Percentiles rank a stretch among this genome's conserved stretches.
Evolutionary conservation across 2,329 filamentous ascomycete genomes (phyloP).

Genomic region (Capronia coronata): DNA sequence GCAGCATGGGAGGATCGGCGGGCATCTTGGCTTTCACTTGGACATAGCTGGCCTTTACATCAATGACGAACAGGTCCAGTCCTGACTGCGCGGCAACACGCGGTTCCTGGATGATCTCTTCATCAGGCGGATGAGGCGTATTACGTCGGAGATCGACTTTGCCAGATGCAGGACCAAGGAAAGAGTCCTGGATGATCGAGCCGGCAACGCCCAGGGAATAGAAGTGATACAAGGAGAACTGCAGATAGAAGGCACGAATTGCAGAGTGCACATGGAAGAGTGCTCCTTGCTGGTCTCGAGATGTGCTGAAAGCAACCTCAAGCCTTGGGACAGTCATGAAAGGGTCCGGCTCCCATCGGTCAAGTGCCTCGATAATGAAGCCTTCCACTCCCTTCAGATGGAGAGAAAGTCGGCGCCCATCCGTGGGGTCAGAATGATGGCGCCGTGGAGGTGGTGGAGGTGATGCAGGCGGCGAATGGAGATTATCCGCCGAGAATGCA

Average conservation of each 20-base stretch:
- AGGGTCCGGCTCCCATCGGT: constrained; percentile 76
- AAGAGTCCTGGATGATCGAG: constrained; percentile 66
- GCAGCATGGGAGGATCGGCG: constrained; percentile 80
- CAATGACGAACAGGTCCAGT: constrained; percentile 68
- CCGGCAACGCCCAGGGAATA: constrained; percentile 80
- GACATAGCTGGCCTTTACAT: constrained; percentile 72
- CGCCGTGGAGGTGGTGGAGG: too few relatives aligned
- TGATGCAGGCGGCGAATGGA: constrained; percentile 45
- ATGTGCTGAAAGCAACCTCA: constrained; percentile 77
- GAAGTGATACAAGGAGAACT: constrained; percentile 90
- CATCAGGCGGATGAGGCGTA: constrained; percentile 26
- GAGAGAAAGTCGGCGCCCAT: constrained; percentile 74
- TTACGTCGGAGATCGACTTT: constrained; percentile 2
- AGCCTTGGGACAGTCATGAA: constrained; percentile 82
- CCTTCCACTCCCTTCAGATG: constrained; percentile 80
- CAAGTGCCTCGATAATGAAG: constrained; percentile 80
- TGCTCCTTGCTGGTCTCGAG: constrained; percentile 78
- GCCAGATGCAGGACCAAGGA: constrained; percentile 37
- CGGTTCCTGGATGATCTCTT: constrained; percentile 1
- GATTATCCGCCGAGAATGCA: constrained; percentile 49
- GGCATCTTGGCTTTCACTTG: constrained; percentile 88
- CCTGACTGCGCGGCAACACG: constrained; percentile 25
- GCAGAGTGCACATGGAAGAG: constrained; percentile 81
- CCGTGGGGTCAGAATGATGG: constrained; percentile 44
- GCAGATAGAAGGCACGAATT: constrained; percentile 68